A percentile compares a stretch with the other conserved stretches of the same genome.
These are phyloP conservation scores for Irpex lacteus DNA, from an alignment of 1,284 basidiomycete species.

Conservation along the genomic window DNA sequence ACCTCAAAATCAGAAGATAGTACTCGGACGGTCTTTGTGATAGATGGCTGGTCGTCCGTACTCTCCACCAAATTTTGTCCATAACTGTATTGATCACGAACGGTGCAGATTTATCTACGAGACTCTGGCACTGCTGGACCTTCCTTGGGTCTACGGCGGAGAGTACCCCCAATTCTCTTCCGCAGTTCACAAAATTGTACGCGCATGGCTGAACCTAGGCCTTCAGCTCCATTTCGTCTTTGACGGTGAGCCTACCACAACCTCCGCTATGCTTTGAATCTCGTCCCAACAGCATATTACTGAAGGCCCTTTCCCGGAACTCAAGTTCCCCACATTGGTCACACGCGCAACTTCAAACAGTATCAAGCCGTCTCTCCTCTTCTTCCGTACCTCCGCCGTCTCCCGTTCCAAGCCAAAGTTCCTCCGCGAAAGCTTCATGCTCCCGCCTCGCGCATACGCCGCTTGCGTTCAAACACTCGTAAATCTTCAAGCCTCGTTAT, in stretches of 20 bases:
- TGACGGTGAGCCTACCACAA: slow-evolving; percentile 65
- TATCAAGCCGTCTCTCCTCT: slow-evolving; percentile 68
- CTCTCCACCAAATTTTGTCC: neutral
- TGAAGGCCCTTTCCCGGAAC: slow-evolving; percentile 65
- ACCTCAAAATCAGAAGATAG: slow-evolving; percentile 16
- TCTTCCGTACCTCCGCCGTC: slow-evolving; percentile 77
- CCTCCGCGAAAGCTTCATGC: slow-evolving; percentile 67
- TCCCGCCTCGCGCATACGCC: slow-evolving; percentile 69
- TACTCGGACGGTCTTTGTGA: slow-evolving; percentile 48
- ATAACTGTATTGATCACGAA: neutral
- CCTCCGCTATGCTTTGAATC: slow-evolving; percentile 4
- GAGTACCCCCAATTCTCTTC: slow-evolving; percentile 67
- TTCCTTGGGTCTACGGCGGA: slow-evolving; percentile 86
- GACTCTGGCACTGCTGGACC: slow-evolving; percentile 56
- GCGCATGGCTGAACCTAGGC: slow-evolving; percentile 73
- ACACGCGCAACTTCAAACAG: slow-evolving; percentile 56
- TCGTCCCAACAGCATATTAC: neutral
- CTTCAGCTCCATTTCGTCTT: slow-evolving; percentile 85
- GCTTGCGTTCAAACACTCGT: slow-evolving; percentile 54
- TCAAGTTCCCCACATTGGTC: slow-evolving; percentile 74
- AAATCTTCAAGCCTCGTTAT: too few relatives aligned
- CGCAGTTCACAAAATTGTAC: slow-evolving; percentile 51
- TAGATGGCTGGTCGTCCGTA: slow-evolving; percentile 90
- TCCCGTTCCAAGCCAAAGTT: slow-evolving; percentile 74
- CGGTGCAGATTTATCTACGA: slow-evolving; percentile 73